Conservation (phyloP, 139 green algal genomes). For the Pleodorina starrii region DNA sequence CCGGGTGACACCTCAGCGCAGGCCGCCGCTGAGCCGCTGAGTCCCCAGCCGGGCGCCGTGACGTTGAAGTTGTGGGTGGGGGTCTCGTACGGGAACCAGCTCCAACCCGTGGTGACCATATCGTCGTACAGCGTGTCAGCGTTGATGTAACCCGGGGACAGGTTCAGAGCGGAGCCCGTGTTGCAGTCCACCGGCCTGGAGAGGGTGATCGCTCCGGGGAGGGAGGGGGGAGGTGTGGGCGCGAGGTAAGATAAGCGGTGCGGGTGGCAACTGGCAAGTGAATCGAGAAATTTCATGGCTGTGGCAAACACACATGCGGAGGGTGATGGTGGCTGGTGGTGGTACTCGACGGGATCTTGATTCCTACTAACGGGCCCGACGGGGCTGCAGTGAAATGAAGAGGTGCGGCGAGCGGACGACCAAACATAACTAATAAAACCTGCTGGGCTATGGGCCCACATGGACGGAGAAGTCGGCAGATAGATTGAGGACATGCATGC, state of each 20-base stretch:
- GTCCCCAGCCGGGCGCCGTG: slow-evolving; percentile 7
- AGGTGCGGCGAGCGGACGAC: too few species aligned
- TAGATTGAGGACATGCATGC: too few species aligned
- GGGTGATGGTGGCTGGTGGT: too few species aligned
- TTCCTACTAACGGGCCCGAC: too few species aligned
- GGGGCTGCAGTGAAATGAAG: too few species aligned
- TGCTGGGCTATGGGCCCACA: too few species aligned
- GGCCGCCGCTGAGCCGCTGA: not conserved
- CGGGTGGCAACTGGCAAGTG: not conserved
- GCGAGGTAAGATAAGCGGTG: not conserved
- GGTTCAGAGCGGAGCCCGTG: not conserved
- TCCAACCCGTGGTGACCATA: slow-evolving; percentile 41
- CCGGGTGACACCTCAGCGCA: slow-evolving; percentile 29
- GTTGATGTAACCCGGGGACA: slow-evolving; percentile 14
- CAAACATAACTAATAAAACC: too few species aligned
- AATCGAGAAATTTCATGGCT: too few species aligned
- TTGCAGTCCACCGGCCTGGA: slow-evolving; percentile 40
- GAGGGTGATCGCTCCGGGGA: not conserved
- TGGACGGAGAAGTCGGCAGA: too few species aligned
- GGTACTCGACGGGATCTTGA: too few species aligned
- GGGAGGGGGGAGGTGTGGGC: not conserved
- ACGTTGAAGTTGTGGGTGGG: slow-evolving; percentile 47
- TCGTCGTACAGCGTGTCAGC: slow-evolving; percentile 34
- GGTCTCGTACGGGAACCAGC: slow-evolving; percentile 46
- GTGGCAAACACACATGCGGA: too few species aligned